These are phyloP conservation scores for Salvia splendens DNA, from an alignment of 257 asterid species.

Conservation along the genomic window DNA sequence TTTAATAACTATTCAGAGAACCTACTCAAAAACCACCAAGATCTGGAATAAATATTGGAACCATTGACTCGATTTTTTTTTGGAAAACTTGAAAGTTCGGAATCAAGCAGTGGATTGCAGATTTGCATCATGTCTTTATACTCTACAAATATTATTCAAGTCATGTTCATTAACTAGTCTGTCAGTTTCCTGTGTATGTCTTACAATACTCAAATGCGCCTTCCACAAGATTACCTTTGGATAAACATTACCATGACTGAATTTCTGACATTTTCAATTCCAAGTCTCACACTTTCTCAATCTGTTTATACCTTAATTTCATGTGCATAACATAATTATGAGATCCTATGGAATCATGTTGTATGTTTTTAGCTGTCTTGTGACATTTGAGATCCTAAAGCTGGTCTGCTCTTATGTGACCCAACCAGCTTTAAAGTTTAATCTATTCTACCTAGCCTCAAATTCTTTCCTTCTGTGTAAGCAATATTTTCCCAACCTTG, in stretches of 20 bases:
- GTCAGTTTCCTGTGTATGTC: no score
- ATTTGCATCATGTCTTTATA: neutral
- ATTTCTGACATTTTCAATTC: neutral
- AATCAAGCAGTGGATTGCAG: neutral
- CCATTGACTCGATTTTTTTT: neutral
- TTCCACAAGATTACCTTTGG: conserved; percentile 6
- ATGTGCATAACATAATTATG: conserved; percentile 1
- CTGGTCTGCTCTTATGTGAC: conserved; percentile 10
- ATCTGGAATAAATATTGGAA: neutral
- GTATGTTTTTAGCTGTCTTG: conserved; percentile 9
- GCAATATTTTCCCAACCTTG: conserved; percentile 4
- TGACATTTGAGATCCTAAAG: conserved; percentile 13
- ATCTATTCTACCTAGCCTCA: conserved; percentile 4
- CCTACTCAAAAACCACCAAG: neutral
- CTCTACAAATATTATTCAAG: neutral
- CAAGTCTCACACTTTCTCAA: conserved; percentile 3
- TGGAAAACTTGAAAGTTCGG: neutral
- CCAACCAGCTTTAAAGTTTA: conserved; percentile 15
- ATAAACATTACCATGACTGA: no score
- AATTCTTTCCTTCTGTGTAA: conserved; percentile 1
- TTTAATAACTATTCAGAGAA: no score
- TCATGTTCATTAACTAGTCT: neutral
- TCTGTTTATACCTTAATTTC: conserved; percentile 8
- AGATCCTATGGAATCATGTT: neutral
- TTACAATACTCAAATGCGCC: conserved; percentile 5